Conservation (phyloP, 2,329 filamentous ascomycete species). For the Cryphonectria naterciae region DNA sequence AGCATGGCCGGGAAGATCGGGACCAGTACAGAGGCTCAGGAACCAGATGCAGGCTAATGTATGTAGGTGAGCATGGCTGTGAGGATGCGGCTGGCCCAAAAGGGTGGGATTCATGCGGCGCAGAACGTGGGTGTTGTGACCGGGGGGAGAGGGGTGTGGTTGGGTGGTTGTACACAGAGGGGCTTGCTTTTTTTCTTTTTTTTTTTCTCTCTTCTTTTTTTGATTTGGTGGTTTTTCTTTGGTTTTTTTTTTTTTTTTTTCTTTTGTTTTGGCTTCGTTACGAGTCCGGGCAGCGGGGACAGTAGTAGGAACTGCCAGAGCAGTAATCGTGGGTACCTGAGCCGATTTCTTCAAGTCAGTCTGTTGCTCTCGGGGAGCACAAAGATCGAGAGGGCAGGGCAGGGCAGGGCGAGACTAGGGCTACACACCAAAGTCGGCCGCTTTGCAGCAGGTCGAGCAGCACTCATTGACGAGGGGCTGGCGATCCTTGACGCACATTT, state of each 20-base stretch:
- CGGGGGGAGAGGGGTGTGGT: background rate
- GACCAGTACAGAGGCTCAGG: conserved; percentile 19
- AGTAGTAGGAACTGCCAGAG: conserved; percentile 44
- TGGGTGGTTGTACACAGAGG: background rate
- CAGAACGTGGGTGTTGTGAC: conserved; percentile 8
- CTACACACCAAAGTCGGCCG: conserved; percentile 47
- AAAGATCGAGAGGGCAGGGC: background rate
- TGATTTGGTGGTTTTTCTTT: no score
- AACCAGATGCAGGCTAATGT: conserved; percentile 24
- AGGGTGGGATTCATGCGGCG: conserved; percentile 27
- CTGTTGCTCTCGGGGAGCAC: background rate
- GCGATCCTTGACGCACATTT: conserved; percentile 49
- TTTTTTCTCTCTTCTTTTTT: no score
- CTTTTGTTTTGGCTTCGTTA: background rate
- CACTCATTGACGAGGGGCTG: conserved; percentile 53
- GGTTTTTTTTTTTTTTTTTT: no score
- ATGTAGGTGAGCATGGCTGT: conserved; percentile 27
- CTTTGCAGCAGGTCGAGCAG: conserved; percentile 58
- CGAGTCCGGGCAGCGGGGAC: conserved; percentile 48
- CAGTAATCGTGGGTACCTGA: conserved; percentile 52
- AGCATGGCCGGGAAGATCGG: conserved; percentile 18
- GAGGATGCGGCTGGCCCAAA: conserved; percentile 36
- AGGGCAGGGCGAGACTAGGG: background rate
- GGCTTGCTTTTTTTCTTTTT: no score
- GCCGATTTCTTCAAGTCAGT: conserved; percentile 6